Evolutionary conservation across 1,284 basidiomycete species (phyloP).

Genomic region (Blastosporella zonata): DNA sequence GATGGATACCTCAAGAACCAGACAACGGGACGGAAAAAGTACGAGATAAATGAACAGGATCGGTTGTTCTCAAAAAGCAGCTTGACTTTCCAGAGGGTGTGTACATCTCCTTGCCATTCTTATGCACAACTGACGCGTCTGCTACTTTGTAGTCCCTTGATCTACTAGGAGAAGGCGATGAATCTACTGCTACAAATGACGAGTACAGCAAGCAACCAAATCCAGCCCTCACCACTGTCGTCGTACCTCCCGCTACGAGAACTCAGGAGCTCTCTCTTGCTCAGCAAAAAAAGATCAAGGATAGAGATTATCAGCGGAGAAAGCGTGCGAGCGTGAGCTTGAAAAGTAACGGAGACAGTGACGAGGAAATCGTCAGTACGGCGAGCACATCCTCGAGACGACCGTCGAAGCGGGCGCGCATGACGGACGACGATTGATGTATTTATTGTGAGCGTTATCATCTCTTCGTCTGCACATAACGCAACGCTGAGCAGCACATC

Average conservation of each 20-base stretch:
- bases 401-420: slow-evolving; percentile 59
- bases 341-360: slow-evolving; percentile 60
- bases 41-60: slow-evolving; percentile 73
- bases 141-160: slow-evolving; percentile 57
- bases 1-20: slow-evolving; percentile 81
- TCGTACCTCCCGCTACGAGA: slow-evolving; percentile 68
- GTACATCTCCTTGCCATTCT: slow-evolving; percentile 10
- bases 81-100: slow-evolving; percentile 66
- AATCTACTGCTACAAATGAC: slow-evolving; percentile 50
- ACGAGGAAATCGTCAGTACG: slow-evolving; percentile 59
- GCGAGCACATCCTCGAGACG: slow-evolving; percentile 45
- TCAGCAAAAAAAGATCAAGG: slow-evolving; percentile 67
- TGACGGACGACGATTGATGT: slow-evolving; percentile 51
- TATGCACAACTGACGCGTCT: neutral
- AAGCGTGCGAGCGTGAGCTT: slow-evolving; percentile 61
- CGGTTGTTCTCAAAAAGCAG: slow-evolving; percentile 79
- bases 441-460: slow-evolving; percentile 4
- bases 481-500: neutral
- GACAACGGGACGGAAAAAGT: slow-evolving; percentile 59
- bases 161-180: slow-evolving; percentile 67
- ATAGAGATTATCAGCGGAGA: slow-evolving; percentile 72
- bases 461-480: neutral
- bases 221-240: slow-evolving; percentile 67
- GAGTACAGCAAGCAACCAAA: slow-evolving; percentile 59
- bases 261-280: slow-evolving; percentile 63